These are phyloP conservation scores for Ophiostoma perfectum DNA, from an alignment of 2,329 filamentous ascomycete species.

Conservation along the genomic window DNA sequence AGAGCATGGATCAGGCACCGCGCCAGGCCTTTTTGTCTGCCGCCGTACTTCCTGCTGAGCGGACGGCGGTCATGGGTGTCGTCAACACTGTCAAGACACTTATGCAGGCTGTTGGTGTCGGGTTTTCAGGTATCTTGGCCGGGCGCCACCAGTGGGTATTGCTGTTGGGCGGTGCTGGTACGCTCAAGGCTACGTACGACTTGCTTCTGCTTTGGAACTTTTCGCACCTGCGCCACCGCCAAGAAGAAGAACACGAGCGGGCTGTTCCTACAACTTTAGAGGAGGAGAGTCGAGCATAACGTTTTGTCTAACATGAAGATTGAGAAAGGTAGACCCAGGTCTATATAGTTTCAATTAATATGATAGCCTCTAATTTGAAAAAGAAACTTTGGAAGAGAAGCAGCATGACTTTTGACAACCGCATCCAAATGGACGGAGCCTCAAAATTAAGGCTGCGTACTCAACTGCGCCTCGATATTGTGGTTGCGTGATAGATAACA, in stretches of 20 bases:
- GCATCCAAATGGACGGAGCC: too few relatives aligned
- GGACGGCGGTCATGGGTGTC: conserved; percentile 66
- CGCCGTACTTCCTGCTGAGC: conserved; percentile 57
- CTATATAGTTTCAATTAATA: too few relatives aligned
- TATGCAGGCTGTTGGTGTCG: conserved; percentile 56
- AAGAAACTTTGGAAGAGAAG: too few relatives aligned
- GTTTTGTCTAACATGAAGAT: too few relatives aligned
- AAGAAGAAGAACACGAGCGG: conserved; percentile 7
- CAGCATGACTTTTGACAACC: too few relatives aligned
- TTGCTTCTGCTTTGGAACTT: conserved; percentile 35
- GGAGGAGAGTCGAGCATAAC: not conserved
- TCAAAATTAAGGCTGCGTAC: too few relatives aligned
- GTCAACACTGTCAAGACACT: conserved; percentile 65
- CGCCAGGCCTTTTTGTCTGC: conserved; percentile 64
- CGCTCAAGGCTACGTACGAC: conserved; percentile 27
- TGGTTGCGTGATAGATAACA: too few relatives aligned
- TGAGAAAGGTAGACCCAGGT: too few relatives aligned
- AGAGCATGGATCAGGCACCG: conserved; percentile 67
- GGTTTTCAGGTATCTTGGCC: conserved; percentile 60
- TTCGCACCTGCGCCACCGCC: conserved; percentile 1
- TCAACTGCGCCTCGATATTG: too few relatives aligned
- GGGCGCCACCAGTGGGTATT: conserved; percentile 30
- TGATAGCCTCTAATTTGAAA: too few relatives aligned
- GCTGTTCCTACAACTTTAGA: not conserved
- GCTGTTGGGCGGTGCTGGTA: conserved; percentile 24